Conservation (phyloP, 2,329 filamentous ascomycete species). For the Elsinoe fawcettii region DNA sequence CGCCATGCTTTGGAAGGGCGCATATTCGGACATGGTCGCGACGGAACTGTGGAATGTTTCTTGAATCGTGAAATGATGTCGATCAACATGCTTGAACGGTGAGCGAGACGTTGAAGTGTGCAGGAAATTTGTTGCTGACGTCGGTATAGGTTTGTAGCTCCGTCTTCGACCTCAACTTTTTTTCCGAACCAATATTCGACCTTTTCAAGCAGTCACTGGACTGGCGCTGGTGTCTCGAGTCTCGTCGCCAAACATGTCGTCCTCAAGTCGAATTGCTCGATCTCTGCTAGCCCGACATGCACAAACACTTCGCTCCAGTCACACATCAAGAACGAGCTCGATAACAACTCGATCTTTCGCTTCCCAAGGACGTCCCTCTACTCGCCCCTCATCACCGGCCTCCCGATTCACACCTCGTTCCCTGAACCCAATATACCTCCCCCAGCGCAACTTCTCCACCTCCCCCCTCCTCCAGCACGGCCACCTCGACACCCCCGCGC, state of each 20-base stretch:
- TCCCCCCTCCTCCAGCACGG: constrained; percentile 59
- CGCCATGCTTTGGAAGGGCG: constrained; percentile 31
- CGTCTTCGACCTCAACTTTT: constrained; percentile 8
- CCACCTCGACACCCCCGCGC: constrained; percentile 73
- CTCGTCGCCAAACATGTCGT: not conserved
- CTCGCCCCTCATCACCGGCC: not conserved
- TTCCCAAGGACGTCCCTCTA: constrained; percentile 9
- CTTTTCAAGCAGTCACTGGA: not conserved
- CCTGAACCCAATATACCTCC: not conserved
- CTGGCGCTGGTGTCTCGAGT: not conserved
- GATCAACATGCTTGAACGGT: constrained; percentile 1
- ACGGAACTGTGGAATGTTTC: constrained; percentile 8
- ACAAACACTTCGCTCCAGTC: not conserved
- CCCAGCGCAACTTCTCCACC: constrained; percentile 50
- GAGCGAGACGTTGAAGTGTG: not conserved
- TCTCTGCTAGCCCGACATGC: not conserved
- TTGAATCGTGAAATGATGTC: constrained; percentile 10
- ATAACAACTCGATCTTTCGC: constrained; percentile 14
- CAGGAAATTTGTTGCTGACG: constrained; percentile 7
- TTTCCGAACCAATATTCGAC: not conserved
- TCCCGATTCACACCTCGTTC: not conserved
- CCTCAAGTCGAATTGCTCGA: not conserved
- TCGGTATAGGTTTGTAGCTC: not conserved
- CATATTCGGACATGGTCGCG: constrained; percentile 16
- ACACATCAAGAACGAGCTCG: constrained; percentile 2